Percentiles rank a stretch among this genome's conserved stretches.
phyloP scores from a whole-genome alignment of 176 grass and related monocot species.

The Triticum timopheevii region DNA sequence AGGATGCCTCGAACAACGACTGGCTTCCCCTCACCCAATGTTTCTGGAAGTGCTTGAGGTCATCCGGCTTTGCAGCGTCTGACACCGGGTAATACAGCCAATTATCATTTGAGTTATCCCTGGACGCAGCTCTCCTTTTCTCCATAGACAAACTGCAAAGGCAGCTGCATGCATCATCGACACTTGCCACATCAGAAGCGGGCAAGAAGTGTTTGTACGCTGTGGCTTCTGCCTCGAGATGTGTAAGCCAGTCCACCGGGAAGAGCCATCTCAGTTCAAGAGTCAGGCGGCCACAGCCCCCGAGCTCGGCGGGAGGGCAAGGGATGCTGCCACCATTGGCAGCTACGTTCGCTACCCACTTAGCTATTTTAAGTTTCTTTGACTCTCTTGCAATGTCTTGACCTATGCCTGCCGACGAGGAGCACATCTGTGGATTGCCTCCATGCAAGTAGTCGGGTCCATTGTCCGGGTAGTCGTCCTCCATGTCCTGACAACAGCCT shows the following conservation, averaged over 20 bases:
- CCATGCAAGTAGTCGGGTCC: conserved; percentile 49
- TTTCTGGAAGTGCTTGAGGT: conserved; percentile 48
- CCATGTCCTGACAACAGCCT: background rate
- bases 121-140: conserved; percentile 21
- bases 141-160: no score
- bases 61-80: conserved; percentile 25
- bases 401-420: no score
- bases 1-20: conserved; percentile 47
- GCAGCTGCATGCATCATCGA: background rate
- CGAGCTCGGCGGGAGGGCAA: background rate
- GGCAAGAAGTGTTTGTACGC: background rate
- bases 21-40: conserved; percentile 66
- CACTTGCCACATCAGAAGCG: background rate
- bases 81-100: conserved; percentile 43
- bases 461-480: background rate
- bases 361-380: background rate
- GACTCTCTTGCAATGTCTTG: background rate
- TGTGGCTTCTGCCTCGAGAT: background rate
- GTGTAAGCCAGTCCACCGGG: conserved; percentile 11
- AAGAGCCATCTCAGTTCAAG: conserved; percentile 42
- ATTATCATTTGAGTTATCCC: conserved; percentile 43
- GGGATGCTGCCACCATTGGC: no score
- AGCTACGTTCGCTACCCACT: no score
- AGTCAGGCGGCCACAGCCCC: conserved; percentile 36
- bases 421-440: background rate